Percentiles rank a stretch among this genome's conserved stretches.
Conservation (phyloP, 108 stramenopile species). For the Nannochloropsis salina region DNA sequence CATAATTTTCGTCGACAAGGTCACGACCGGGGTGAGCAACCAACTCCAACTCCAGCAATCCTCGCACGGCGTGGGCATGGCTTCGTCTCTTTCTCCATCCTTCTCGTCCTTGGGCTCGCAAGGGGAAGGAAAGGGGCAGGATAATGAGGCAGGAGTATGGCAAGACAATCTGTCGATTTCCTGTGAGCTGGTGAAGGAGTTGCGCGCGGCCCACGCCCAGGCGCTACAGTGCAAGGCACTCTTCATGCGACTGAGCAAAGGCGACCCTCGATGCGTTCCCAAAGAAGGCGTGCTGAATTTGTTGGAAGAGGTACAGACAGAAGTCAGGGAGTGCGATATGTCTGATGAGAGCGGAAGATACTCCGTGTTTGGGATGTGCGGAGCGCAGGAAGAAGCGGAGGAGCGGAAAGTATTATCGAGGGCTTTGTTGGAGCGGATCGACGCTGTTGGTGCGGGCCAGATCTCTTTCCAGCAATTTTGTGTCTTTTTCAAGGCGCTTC, state of each 20-base stretch:
- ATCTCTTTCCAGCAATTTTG: not conserved
- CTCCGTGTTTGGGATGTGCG: not conserved
- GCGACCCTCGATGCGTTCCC: not conserved
- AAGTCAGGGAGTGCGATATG: not conserved
- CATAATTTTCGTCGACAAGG: slow-evolving; percentile 22
- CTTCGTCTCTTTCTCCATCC: not conserved
- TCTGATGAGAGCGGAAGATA: not conserved
- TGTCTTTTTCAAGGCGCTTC: slow-evolving; percentile 20
- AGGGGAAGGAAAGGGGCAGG: not conserved
- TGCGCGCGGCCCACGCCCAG: not conserved
- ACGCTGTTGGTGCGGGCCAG: not conserved
- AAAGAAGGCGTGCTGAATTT: not conserved
- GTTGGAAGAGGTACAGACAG: not conserved
- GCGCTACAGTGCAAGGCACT: slow-evolving; percentile 7
- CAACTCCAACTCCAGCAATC: slow-evolving; percentile 13
- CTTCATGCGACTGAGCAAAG: not conserved
- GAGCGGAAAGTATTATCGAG: not conserved
- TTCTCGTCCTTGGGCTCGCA: not conserved
- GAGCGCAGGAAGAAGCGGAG: not conserved
- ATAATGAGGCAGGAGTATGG: too few relatives aligned
- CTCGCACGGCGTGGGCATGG: not conserved
- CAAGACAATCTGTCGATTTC: not conserved
- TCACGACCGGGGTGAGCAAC: slow-evolving; percentile 17
- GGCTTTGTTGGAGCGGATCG: not conserved
- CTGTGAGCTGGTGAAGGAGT: not conserved